A percentile compares a stretch with the other conserved stretches of the same genome.
Conservation (phyloP, 2,329 filamentous ascomycete genomes). For the Pestalotiopsis sp. region DNA sequence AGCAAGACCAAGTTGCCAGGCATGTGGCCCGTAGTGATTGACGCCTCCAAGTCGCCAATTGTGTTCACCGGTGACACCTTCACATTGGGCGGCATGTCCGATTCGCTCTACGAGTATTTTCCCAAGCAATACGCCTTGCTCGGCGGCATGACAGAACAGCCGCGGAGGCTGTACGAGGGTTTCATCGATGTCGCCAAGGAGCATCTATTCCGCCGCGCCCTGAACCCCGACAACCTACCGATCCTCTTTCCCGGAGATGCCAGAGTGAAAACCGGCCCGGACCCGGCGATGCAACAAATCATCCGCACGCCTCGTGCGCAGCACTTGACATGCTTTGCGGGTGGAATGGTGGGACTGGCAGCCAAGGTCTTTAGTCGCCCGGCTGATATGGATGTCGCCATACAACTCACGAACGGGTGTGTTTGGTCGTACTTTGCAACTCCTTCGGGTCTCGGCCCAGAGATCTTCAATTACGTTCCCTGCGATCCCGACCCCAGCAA, state of each 20-base stretch:
- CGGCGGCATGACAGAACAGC: slow-evolving; percentile 59
- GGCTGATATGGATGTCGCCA: slow-evolving; percentile 58
- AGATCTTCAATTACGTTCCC: slow-evolving; percentile 54
- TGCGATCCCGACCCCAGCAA: slow-evolving; percentile 32
- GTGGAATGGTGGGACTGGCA: slow-evolving; percentile 68
- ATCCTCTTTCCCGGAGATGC: slow-evolving; percentile 54
- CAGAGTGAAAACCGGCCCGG: slow-evolving; percentile 28
- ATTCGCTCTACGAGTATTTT: slow-evolving; percentile 68
- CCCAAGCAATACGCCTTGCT: slow-evolving; percentile 69
- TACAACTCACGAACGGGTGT: slow-evolving; percentile 64
- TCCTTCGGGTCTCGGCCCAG: slow-evolving; percentile 63
- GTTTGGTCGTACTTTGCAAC: slow-evolving; percentile 65
- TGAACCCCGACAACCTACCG: slow-evolving; percentile 44
- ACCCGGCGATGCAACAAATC: slow-evolving; percentile 20
- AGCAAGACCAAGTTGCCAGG: slow-evolving; percentile 59
- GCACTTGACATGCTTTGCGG: slow-evolving; percentile 65
- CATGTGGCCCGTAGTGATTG: slow-evolving; percentile 62
- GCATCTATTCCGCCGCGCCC: slow-evolving; percentile 44
- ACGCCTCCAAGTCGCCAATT: slow-evolving; percentile 58
- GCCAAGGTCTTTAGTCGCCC: slow-evolving; percentile 60
- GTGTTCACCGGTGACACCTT: slow-evolving; percentile 55
- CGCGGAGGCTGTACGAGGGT: slow-evolving; percentile 46
- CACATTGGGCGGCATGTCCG: slow-evolving; percentile 58
- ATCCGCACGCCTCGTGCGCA: slow-evolving; percentile 42
- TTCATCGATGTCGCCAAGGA: slow-evolving; percentile 50